These are phyloP conservation scores for Pseudogymnoascus sp. DNA, from an alignment of 2,329 filamentous ascomycete genomes.

Conservation along the genomic window DNA sequence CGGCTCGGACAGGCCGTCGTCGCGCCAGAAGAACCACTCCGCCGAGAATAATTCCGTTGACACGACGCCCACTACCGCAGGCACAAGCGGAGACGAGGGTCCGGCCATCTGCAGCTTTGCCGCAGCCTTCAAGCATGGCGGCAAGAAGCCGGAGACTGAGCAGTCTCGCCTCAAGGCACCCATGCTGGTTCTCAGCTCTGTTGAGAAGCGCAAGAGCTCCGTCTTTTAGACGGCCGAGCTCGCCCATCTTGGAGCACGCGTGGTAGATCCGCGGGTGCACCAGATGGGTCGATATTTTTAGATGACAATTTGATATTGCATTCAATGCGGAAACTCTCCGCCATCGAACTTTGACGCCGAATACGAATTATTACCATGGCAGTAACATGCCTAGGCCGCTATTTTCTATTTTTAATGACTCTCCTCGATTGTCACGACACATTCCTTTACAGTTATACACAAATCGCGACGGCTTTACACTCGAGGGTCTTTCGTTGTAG, in stretches of 20 bases:
- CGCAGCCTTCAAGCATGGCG: constrained; percentile 55
- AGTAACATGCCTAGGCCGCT: not conserved
- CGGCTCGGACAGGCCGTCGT: constrained; percentile 73
- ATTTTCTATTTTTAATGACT: constrained; percentile 9
- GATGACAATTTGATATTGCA: constrained; percentile 31
- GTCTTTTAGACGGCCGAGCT: constrained; percentile 38
- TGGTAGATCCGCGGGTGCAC: constrained; percentile 27
- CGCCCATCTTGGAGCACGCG: constrained; percentile 10
- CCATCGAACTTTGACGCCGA: constrained; percentile 23
- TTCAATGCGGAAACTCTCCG: constrained; percentile 30
- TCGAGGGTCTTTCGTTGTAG: not conserved
- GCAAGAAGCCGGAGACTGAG: constrained; percentile 46
- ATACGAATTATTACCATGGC: constrained; percentile 22
- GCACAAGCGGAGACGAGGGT: constrained; percentile 55
- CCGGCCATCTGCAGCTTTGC: constrained; percentile 54
- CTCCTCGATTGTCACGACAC: constrained; percentile 7
- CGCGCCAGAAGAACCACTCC: constrained; percentile 53
- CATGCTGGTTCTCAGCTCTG: constrained; percentile 78
- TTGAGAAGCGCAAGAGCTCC: constrained; percentile 79
- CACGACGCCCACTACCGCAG: constrained; percentile 50
- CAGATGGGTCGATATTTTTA: not conserved
- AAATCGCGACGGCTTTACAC: constrained; percentile 1
- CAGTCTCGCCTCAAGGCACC: constrained; percentile 70
- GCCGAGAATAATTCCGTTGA: constrained; percentile 46
- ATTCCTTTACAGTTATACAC: constrained; percentile 1